These are phyloP conservation scores for Cytospora paraplurivora DNA, from an alignment of 2,329 filamentous ascomycete species.

Conservation along the genomic window DNA sequence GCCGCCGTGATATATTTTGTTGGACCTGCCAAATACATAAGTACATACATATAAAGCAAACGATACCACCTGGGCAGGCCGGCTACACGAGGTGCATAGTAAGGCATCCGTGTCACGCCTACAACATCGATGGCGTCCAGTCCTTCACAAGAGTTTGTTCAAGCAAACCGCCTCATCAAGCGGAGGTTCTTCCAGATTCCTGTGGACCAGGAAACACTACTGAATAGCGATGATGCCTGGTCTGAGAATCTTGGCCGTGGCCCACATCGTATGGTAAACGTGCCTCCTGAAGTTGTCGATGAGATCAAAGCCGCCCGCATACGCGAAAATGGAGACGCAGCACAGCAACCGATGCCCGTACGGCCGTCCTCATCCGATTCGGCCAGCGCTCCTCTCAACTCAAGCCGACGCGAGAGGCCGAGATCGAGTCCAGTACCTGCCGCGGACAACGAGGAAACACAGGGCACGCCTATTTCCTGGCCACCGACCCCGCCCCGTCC, in stretches of 20 bases:
- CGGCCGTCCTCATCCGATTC: background rate
- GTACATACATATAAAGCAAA: background rate
- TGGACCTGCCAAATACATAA: background rate
- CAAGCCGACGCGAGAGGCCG: background rate
- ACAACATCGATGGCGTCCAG: slow-evolving; percentile 22
- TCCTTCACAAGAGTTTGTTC: slow-evolving; percentile 31
- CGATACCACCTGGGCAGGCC: background rate
- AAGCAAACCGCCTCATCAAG: slow-evolving; percentile 41
- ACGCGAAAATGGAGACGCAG: slow-evolving; percentile 28
- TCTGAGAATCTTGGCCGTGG: slow-evolving; percentile 31
- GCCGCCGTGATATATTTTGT: no score
- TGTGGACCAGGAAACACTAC: slow-evolving; percentile 50
- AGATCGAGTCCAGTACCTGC: background rate
- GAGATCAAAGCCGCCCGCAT: slow-evolving; percentile 33
- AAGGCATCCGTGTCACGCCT: background rate
- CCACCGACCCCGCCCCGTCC: slow-evolving; percentile 4
- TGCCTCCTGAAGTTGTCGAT: slow-evolving; percentile 39
- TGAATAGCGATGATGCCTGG: slow-evolving; percentile 48
- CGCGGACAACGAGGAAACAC: background rate
- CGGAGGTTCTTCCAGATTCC: slow-evolving; percentile 48
- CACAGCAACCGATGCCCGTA: slow-evolving; percentile 27
- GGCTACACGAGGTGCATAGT: background rate
- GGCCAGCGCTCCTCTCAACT: background rate
- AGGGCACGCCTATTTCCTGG: slow-evolving; percentile 5
- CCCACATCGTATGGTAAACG: slow-evolving; percentile 35